Percentiles rank a stretch among this genome's conserved stretches.
These are phyloP conservation scores for Eucalyptus curtisii DNA, from an alignment of 345 rosid species.

Conservation along the genomic window DNA sequence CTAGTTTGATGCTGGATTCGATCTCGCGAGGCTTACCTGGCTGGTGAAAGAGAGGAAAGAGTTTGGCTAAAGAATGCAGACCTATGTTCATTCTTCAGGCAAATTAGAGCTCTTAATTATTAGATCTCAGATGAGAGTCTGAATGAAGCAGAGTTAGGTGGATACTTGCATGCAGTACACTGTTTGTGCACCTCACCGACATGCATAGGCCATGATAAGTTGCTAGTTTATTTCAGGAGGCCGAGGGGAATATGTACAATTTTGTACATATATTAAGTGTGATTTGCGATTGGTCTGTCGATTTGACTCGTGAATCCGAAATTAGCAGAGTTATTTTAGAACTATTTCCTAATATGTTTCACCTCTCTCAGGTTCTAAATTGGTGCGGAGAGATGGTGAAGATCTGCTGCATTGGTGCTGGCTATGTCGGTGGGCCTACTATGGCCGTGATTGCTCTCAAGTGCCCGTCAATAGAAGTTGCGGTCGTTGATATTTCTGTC, in stretches of 20 bases:
- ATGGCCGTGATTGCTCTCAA: slow-evolving; percentile 95
- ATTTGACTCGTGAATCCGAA: background rate
- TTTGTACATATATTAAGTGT: background rate
- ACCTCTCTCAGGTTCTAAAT: background rate
- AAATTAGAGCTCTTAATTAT: background rate
- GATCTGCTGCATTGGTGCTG: slow-evolving; percentile 97
- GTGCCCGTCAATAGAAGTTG: slow-evolving; percentile 82
- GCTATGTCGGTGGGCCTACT: slow-evolving; percentile 94
- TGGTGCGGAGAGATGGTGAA: slow-evolving; percentile 63
- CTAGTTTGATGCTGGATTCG: background rate
- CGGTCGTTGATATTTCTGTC: slow-evolving; percentile 78
- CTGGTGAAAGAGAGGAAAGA: background rate
- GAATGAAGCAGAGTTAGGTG: background rate
- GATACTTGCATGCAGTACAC: background rate
- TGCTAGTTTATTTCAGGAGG: background rate
- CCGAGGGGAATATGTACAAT: background rate
- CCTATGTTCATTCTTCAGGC: background rate
- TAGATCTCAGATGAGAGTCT: background rate
- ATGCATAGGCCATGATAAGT: background rate
- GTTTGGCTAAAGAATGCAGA: background rate
- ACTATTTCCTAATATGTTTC: background rate
- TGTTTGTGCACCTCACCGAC: background rate
- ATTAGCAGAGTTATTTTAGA: background rate
- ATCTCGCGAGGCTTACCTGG: background rate
- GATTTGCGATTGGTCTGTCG: background rate